These are phyloP conservation scores for Botrytis galanthina DNA, from an alignment of 2,329 filamentous ascomycete genomes.

Conservation along the genomic window DNA sequence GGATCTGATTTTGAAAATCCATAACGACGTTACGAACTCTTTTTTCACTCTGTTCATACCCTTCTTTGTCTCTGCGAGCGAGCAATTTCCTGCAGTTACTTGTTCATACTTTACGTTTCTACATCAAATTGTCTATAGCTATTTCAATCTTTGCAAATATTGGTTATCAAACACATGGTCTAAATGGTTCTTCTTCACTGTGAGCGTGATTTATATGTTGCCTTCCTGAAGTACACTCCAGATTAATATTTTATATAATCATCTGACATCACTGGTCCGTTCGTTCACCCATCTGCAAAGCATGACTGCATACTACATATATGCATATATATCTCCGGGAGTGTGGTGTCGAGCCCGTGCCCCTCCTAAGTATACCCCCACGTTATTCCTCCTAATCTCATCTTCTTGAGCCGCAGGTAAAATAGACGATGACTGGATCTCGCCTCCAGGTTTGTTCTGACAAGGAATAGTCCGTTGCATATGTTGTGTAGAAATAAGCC, in stretches of 20 bases:
- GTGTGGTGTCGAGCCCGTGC: accelerated
- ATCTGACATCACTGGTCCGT: background rate
- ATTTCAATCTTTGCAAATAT: background rate
- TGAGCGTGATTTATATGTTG: background rate
- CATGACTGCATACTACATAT: background rate
- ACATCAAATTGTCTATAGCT: background rate
- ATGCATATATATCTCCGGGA: background rate
- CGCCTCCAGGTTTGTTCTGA: too few species aligned
- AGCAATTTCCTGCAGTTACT: background rate
- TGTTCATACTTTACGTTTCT: background rate
- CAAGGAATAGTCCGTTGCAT: background rate
- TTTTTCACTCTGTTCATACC: background rate
- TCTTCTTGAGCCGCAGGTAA: background rate
- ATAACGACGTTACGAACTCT: background rate
- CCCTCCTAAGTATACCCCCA: background rate
- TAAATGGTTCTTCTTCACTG: background rate
- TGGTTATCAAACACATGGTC: background rate
- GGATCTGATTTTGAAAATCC: background rate
- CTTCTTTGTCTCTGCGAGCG: background rate
- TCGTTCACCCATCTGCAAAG: background rate
- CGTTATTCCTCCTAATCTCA: background rate
- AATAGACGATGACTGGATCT: background rate
- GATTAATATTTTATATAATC: background rate
- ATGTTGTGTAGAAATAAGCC: background rate
- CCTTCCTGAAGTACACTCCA: background rate